Evolutionary conservation across 805 yeast genomes (phyloP).

Genomic region (Cyberlindnera galapagoensis): DNA sequence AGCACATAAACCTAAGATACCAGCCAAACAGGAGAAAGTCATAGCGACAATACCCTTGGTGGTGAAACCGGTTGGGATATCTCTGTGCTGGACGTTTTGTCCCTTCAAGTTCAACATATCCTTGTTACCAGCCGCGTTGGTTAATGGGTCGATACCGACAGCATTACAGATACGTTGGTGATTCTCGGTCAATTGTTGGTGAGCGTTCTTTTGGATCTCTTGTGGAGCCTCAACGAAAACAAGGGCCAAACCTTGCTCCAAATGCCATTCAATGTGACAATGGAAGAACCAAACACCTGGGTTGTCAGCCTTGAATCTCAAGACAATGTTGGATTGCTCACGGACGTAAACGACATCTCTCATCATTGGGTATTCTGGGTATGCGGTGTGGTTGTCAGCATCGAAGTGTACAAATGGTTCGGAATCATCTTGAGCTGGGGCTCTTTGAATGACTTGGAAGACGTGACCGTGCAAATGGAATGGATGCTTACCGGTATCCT

Average conservation of each 20-base stretch:
- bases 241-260: constrained; percentile 87
- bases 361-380: constrained; percentile 71
- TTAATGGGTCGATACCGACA: constrained; percentile 45
- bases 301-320: constrained; percentile 86
- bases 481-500: constrained; percentile 91
- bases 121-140: constrained; percentile 88
- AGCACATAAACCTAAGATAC: constrained; percentile 70
- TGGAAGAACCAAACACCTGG: constrained; percentile 99
- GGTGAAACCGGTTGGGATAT: constrained; percentile 86
- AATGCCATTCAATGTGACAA: constrained; percentile 98
- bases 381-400: constrained; percentile 39
- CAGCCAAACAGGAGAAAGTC: constrained; percentile 84
- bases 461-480: constrained; percentile 91
- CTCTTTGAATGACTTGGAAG: constrained; percentile 79
- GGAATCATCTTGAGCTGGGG: constrained; percentile 49
- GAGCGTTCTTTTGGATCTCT: constrained; percentile 45
- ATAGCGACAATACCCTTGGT: constrained; percentile 92
- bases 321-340: constrained; percentile 78
- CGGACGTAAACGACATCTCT: constrained; percentile 78
- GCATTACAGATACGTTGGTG: constrained; percentile 55
- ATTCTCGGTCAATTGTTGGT: constrained; percentile 56
- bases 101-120: constrained; percentile 66
- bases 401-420: constrained; percentile 50
- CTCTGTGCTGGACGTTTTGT: constrained; percentile 58
- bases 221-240: constrained; percentile 79